These are phyloP conservation scores for Phoma sp. DNA, from an alignment of 2,329 filamentous ascomycete genomes.

Conservation along the genomic window DNA sequence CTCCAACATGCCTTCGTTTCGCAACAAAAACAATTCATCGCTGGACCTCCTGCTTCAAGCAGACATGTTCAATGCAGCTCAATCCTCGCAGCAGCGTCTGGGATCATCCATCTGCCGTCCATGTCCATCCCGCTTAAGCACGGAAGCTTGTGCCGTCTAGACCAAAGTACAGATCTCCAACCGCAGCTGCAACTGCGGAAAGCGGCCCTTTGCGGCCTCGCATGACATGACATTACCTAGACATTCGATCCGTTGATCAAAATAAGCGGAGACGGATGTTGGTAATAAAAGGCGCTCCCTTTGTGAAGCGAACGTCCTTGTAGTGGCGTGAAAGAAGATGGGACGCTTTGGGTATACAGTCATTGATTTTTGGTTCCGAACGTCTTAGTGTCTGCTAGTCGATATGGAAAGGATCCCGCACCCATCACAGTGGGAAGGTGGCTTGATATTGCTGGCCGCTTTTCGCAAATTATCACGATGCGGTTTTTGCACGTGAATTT, in stretches of 20 bases:
- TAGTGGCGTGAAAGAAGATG: not conserved
- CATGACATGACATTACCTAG: slow-evolving; percentile 4
- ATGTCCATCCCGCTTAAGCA: not conserved
- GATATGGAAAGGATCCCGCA: not conserved
- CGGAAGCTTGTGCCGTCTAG: not conserved
- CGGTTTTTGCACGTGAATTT: too few species aligned
- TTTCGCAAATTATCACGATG: not conserved
- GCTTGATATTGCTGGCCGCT: not conserved
- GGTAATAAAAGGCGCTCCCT: not conserved
- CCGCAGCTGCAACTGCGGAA: slow-evolving; percentile 15
- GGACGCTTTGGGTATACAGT: slow-evolving; percentile 5
- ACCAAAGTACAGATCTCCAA: slow-evolving; percentile 11
- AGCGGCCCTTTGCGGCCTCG: slow-evolving; percentile 16
- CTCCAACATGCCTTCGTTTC: slow-evolving; percentile 3
- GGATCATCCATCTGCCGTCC: not conserved
- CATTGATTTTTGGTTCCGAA: not conserved
- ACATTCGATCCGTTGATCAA: too few species aligned
- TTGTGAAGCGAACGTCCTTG: slow-evolving; percentile 3
- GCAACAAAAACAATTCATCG: not conserved
- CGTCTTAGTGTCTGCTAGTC: too few species aligned
- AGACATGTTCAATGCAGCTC: not conserved
- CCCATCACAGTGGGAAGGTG: not conserved
- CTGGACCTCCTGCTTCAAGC: not conserved
- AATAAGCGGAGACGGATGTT: not conserved
- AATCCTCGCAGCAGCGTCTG: not conserved